phyloP scores from a whole-genome alignment of 306 rosid genomes.

The Cucumis hystrix region DNA sequence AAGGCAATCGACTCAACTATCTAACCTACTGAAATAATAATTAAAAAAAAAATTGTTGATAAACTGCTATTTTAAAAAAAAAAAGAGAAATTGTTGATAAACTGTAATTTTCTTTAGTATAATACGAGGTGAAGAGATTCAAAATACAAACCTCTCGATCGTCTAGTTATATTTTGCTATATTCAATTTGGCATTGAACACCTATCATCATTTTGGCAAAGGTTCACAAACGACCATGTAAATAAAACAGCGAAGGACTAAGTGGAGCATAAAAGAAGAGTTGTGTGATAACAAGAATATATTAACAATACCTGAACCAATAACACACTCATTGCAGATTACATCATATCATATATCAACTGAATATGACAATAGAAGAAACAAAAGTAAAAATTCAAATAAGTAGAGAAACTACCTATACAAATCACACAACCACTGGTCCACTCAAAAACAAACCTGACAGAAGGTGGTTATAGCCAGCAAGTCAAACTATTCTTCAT shows the following conservation, averaged over 20 bases:
- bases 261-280: slow-evolving; percentile 46
- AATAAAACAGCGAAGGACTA: slow-evolving; percentile 21
- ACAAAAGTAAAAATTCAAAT: slow-evolving; percentile 20
- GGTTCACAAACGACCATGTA: not conserved
- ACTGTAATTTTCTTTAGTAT: not conserved
- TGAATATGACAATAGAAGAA: slow-evolving; percentile 14
- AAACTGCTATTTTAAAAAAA: not conserved
- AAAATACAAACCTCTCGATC: no score
- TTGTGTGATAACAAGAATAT: slow-evolving; percentile 62
- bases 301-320: slow-evolving; percentile 79
- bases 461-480: slow-evolving; percentile 57
- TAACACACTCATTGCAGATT: slow-evolving; percentile 65
- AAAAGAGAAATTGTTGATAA: not conserved
- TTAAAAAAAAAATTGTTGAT: not conserved
- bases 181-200: no score
- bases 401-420: slow-evolving; percentile 54
- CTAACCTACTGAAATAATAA: not conserved
- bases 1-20: not conserved
- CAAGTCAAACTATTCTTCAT: slow-evolving; percentile 39
- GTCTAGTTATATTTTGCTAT: no score
- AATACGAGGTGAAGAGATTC: no score
- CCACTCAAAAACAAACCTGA: slow-evolving; percentile 48
- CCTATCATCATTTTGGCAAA: not conserved
- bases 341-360: slow-evolving; percentile 79
- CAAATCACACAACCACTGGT: slow-evolving; percentile 61